Conservation (phyloP, 805 yeast species). For the Yarrowia deformans region DNA sequence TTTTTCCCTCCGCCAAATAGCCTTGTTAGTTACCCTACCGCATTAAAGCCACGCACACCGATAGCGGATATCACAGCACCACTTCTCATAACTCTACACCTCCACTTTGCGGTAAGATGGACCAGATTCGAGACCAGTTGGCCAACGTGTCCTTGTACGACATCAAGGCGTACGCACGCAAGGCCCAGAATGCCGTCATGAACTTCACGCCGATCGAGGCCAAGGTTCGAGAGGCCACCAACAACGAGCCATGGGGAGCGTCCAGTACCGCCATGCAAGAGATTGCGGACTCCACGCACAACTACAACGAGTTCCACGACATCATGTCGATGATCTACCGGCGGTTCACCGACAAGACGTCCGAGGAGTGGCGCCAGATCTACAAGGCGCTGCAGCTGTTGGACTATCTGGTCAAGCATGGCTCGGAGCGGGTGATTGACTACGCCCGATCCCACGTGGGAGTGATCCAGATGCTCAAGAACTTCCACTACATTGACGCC, state of each 20-base stretch:
- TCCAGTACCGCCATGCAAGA: constrained; percentile 90
- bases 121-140: constrained; percentile 37
- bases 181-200: constrained; percentile 96
- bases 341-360: constrained; percentile 93
- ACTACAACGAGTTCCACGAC: constrained; percentile 57
- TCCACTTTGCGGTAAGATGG: constrained; percentile 33
- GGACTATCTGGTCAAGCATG: constrained; percentile 90
- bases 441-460: constrained; percentile 86
- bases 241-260: constrained; percentile 99
- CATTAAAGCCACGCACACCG: constrained; percentile 34
- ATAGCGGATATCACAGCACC: neutral
- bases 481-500: constrained; percentile 92
- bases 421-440: constrained; percentile 93
- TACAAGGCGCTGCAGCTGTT: constrained; percentile 91
- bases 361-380: constrained; percentile 97
- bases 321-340: constrained; percentile 61
- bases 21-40: constrained; percentile 22
- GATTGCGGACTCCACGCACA: constrained; percentile 93
- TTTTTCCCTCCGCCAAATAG: neutral
- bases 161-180: constrained; percentile 95
- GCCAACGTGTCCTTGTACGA: constrained; percentile 84
- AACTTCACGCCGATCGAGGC: constrained; percentile 97
- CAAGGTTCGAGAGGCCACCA: constrained; percentile 90
- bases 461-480: constrained; percentile 83
- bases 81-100: neutral